Evolutionary conservation across 495 filamentous ascomycete species (phyloP), one percentile per base, ranked within the genome.

Genomic region (Mytilinidion resinicola): DNA sequence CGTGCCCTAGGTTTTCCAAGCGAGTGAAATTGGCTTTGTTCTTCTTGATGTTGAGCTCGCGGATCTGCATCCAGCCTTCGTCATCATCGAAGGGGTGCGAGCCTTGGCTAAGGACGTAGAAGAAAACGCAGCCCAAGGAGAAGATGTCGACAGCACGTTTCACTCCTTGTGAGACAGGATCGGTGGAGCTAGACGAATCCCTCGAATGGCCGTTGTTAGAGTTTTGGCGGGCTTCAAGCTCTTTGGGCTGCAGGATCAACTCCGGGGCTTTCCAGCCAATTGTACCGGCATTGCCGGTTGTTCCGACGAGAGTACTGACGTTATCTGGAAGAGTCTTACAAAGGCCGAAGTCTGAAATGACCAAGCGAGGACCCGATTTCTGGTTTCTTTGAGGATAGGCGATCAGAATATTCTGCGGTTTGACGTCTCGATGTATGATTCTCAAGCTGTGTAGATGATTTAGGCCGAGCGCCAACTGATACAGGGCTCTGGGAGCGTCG

Each of bases 271-370:
- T 88, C 93, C 93, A 98, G 30, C 93, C 93, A 35, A 88, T 87
- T 1, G 93, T 98, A 20, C 93, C 93, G 12, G 91, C 91, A 65
- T 96, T 91, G 10, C 90, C 90, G 1, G 92, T 97, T 4, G 93
- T 95, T 8, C 91, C 89, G 17, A 91, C 86, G 70, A 97, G 91
- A 0, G 93, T 97, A 50, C 90, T 96, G 65, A 91, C 89, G 46
- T 95, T 91, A 55, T 88, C 90, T 55, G 96, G 93, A n/a, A 98
- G 74, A 67, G 96, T 96, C 78, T 97, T 97, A 72, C 93, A 97
- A 17, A 98, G 81, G 11, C 93, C 93, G 70, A 98, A 98, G 72
- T 97, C 93, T 0, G 95, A 96, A 36, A 98, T 95, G 9, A 97
- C 82, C 4, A 97, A 76, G 14, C 92, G 87, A 34, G 86, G 84